Base-by-base conservation (phyloP, 345 rosid species). In the Salix viminalis region DNA sequence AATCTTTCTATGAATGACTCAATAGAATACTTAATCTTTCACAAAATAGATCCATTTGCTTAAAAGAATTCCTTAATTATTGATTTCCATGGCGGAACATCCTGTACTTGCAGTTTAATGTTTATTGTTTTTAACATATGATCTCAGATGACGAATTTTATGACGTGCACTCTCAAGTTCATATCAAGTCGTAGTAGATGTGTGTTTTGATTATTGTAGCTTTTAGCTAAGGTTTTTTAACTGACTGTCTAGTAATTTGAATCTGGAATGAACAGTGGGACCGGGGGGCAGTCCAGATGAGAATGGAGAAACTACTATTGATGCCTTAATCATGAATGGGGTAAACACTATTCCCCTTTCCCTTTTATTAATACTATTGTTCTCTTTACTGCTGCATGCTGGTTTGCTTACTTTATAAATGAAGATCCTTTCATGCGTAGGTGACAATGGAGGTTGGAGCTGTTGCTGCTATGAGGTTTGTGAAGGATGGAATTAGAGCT, bases 381-480 rank as follows among this genome's bases (percentile, higher is more conserved):
- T n/a, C 15, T 71, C 41, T 74, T 74, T 62, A 41, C 21, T 76
- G 44, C 42, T 66, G 70, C 4, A 15, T 62, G 15, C 75, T 71
- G 73, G 32, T 74, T 77, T 42, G 54, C 30, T 58, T 10, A 30
- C 41, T 66, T 71, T 18, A 12, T 37, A 79, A 79, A 72, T 74
- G 77, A 77, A 34, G 39, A 23, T 80, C 30, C 16, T 36, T 66
- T 75, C 54, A 66, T 84, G 80, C 79, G 10, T 89, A 93, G 99
- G 93, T 87, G 60, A 95, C 97, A 5, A 95, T 95, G 99, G 99
- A 93, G 87, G 97, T 90, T 72, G 99, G 99, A 81, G 99, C 99
- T 71, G 94, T 95, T 80, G 99, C 96, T 86, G 97, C 92, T 58
- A 95, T 95, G 99, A 88, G 96, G 70, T 90, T 84, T 80, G 93